Conservation (phyloP, 495 filamentous ascomycete species). For the Trichocladium uniseriatum region DNA sequence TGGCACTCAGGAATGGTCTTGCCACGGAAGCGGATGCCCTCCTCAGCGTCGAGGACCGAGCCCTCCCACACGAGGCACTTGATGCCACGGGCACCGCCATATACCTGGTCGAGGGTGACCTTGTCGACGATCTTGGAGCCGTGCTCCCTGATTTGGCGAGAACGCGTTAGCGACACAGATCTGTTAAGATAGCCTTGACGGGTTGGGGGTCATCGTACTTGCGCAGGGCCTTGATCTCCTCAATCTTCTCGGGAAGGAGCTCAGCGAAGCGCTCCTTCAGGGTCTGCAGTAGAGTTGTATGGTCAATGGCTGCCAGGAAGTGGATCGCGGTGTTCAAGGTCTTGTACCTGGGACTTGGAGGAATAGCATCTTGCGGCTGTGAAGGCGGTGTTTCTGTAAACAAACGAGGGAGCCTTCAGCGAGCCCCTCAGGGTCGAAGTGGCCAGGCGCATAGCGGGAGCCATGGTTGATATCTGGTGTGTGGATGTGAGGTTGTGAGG, state of each 20-base stretch:
- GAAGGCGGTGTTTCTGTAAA: slow-evolving; percentile 60
- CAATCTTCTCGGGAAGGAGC: slow-evolving; percentile 86
- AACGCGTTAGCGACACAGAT: slow-evolving; percentile 11
- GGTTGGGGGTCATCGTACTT: slow-evolving; percentile 51
- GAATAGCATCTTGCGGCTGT: slow-evolving; percentile 84
- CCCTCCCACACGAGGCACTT: slow-evolving; percentile 99
- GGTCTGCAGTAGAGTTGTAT: slow-evolving; percentile 47
- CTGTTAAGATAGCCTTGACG: background rate
- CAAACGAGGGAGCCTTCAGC: slow-evolving; percentile 48
- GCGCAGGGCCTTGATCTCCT: slow-evolving; percentile 96
- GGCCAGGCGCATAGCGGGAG: slow-evolving; percentile 68
- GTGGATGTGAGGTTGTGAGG: slow-evolving; percentile 14
- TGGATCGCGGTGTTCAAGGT: slow-evolving; percentile 10
- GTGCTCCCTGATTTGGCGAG: slow-evolving; percentile 55
- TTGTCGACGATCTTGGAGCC: slow-evolving; percentile 92
- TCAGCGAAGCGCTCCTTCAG: slow-evolving; percentile 98
- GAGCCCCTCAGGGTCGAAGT: slow-evolving; percentile 66
- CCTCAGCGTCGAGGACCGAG: slow-evolving; percentile 94
- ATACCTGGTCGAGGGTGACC: slow-evolving; percentile 98
- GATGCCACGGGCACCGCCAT: slow-evolving; percentile 97
- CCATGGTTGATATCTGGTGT: slow-evolving; percentile 48
- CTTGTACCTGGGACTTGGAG: slow-evolving; percentile 72
- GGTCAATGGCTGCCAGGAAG: slow-evolving; percentile 25
- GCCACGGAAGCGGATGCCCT: slow-evolving; percentile 98
- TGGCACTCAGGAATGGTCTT: slow-evolving; percentile 98